Conservation (phyloP, 2,329 filamentous ascomycete genomes). For the Fusarium brevicatenulatum region DNA sequence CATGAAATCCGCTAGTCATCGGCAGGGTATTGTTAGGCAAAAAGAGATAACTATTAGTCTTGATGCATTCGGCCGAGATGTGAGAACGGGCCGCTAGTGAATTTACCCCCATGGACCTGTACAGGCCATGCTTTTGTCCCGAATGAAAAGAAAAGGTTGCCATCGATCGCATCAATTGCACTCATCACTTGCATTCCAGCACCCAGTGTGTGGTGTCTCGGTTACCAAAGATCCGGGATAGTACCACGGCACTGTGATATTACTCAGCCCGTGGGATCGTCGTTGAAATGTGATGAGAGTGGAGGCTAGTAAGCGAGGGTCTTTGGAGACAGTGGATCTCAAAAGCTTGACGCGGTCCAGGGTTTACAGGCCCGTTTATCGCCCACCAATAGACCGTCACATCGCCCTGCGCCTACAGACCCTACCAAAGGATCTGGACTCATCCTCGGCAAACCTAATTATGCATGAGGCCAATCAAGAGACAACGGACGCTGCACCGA, state of each 20-base stretch:
- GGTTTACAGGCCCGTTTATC: neutral
- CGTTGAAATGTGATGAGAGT: neutral
- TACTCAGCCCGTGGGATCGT: neutral
- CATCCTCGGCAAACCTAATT: neutral
- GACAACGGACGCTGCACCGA: neutral
- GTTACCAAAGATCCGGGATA: neutral
- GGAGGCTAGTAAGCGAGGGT: neutral
- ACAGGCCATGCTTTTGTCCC: neutral
- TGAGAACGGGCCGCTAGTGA: neutral
- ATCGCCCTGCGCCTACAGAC: neutral
- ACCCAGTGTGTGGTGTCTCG: neutral
- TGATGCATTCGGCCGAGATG: neutral
- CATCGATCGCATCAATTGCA: neutral
- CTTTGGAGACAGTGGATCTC: fast-evolving
- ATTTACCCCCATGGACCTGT: neutral
- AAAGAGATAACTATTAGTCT: neutral
- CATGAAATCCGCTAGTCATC: neutral
- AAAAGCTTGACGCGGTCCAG: neutral
- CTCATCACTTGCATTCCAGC: neutral
- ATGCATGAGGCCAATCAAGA: neutral
- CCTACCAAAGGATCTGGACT: neutral
- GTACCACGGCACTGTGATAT: neutral
- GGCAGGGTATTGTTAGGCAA: neutral
- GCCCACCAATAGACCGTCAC: neutral
- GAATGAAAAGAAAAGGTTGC: too few species aligned